Evolutionary conservation across 2,329 filamentous ascomycete species (phyloP).

Genomic region (Curvularia lunata): DNA sequence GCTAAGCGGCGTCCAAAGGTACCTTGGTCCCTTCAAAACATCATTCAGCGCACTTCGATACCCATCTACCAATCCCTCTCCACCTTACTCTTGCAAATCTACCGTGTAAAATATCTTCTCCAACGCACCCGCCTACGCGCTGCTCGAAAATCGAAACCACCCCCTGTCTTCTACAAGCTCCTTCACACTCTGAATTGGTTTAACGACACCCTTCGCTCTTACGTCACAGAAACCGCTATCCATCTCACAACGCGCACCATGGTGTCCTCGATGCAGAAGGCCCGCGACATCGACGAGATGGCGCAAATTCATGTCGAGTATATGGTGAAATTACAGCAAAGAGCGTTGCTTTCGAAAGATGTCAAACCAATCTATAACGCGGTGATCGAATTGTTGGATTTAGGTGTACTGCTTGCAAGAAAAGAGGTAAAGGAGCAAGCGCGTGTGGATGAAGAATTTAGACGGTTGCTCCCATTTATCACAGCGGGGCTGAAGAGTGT

Average conservation of each 20-base stretch:
- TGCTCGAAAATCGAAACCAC: conserved; percentile 2
- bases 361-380: conserved; percentile 74
- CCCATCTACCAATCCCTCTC: conserved; percentile 74
- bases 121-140: conserved; percentile 54
- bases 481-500: conserved; percentile 75
- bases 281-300: conserved; percentile 82
- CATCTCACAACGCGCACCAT: conserved; percentile 65
- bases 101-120: conserved; percentile 72
- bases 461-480: conserved; percentile 72
- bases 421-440: conserved; percentile 52
- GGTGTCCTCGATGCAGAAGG: conserved; percentile 61
- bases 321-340: conserved; percentile 66
- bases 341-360: conserved; percentile 72
- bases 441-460: conserved; percentile 66
- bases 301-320: conserved; percentile 71
- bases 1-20: conserved; percentile 31
- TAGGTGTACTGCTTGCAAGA: conserved; percentile 73
- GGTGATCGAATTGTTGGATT: conserved; percentile 77
- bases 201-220: conserved; percentile 73
- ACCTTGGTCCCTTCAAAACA: conserved; percentile 70
- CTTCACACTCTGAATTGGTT: conserved; percentile 80
- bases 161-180: conserved; percentile 56
- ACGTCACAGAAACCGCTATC: conserved; percentile 76
- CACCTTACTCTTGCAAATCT: conserved; percentile 77
- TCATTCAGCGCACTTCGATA: conserved; percentile 71